A percentile compares a stretch with the other conserved stretches of the same genome.
These are phyloP conservation scores for Nemania sp. DNA, from an alignment of 2,329 filamentous ascomycete species.

Conservation along the genomic window DNA sequence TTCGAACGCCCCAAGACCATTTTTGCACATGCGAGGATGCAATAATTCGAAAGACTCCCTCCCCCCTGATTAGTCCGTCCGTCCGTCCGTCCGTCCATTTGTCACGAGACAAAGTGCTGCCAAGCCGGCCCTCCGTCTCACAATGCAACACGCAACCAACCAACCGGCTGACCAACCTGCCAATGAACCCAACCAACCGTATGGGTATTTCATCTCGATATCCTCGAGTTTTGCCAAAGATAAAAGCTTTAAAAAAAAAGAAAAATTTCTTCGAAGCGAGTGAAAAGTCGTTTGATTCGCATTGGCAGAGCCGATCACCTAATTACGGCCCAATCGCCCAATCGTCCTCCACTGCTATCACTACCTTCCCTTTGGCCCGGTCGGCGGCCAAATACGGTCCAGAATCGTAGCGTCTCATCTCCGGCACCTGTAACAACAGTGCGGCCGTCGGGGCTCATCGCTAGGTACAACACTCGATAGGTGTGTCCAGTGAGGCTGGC, in stretches of 20 bases:
- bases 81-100: too few species aligned
- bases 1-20: too few species aligned
- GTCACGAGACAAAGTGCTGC: conserved; percentile 26
- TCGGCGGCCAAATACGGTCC: conserved; percentile 91
- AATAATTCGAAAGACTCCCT: too few species aligned
- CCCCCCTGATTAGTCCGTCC: too few species aligned
- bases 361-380: conserved; percentile 72
- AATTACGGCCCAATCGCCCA: conserved; percentile 84
- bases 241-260: conserved; percentile 17
- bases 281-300: conserved; percentile 12
- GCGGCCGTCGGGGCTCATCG: conserved; percentile 95
- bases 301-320: conserved; percentile 49
- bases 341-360: conserved; percentile 59
- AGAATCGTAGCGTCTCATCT: conserved; percentile 94
- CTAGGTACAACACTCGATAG: conserved; percentile 91
- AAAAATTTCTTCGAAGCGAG: conserved; percentile 26
- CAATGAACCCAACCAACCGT: conserved; percentile 29
- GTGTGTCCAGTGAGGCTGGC: conserved; percentile 95
- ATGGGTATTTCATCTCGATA: conserved; percentile 26
- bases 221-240: conserved; percentile 20
- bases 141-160: conserved; percentile 35
- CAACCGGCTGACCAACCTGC: conserved; percentile 19
- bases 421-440: conserved; percentile 94
- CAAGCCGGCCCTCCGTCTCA: neutral
- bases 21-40: too few species aligned